Conservation (phyloP, 352 stramenopile species). For the Phytophthora sojae region DNA sequence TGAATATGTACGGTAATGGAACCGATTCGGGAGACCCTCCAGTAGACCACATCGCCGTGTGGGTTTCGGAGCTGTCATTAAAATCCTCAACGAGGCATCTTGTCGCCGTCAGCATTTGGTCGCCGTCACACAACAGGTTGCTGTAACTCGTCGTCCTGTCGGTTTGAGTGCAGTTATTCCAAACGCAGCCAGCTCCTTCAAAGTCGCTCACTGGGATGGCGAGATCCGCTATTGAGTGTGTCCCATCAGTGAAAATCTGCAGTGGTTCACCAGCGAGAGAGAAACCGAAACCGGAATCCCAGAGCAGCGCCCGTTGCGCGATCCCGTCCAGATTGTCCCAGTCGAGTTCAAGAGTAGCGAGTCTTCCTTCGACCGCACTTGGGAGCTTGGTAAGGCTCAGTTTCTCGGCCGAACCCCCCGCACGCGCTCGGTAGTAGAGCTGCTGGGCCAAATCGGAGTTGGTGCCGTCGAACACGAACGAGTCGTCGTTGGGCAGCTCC, state of each 20-base stretch:
- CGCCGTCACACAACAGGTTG: background rate
- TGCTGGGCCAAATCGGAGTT: slow-evolving; percentile 32
- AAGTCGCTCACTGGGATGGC: slow-evolving; percentile 2
- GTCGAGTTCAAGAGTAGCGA: background rate
- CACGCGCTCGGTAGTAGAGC: slow-evolving; percentile 16
- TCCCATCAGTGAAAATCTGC: slow-evolving; percentile 12
- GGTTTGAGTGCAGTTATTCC: slow-evolving; percentile 4
- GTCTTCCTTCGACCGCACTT: background rate
- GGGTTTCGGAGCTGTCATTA: background rate
- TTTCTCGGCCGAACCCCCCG: background rate
- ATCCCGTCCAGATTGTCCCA: slow-evolving; percentile 8
- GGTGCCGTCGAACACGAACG: slow-evolving; percentile 26
- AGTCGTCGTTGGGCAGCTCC: slow-evolving; percentile 2
- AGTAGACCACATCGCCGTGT: slow-evolving; percentile 2
- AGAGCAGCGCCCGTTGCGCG: background rate
- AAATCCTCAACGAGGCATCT: slow-evolving; percentile 3
- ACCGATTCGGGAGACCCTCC: background rate
- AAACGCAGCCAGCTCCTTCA: background rate
- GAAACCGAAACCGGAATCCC: slow-evolving; percentile 1
- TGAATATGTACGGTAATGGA: background rate
- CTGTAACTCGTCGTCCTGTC: background rate
- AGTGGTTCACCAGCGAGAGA: background rate
- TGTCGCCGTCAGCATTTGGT: background rate
- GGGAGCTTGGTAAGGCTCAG: background rate
- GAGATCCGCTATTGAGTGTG: slow-evolving; percentile 4